Evolutionary conservation across 169 alveolate genomes (phyloP), one percentile per base, ranked within the genome.

Genomic region (Cryptosporidium baileyi): DNA sequence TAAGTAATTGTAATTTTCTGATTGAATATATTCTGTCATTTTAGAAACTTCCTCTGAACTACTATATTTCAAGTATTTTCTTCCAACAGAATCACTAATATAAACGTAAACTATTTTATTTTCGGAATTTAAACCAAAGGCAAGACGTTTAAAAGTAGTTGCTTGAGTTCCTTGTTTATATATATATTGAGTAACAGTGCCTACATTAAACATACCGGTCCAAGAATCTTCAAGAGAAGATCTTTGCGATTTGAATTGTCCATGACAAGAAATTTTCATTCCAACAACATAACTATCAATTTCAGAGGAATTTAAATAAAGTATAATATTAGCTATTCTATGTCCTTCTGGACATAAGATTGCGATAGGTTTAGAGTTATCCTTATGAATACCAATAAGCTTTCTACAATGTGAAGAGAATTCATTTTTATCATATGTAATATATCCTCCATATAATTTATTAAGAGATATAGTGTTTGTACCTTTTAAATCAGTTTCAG

Each of bases 131-230:
- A 74, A 36, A 19, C 85, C 85, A 19, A 74, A 74, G 6, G 51
- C 40, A 4, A 74, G 59, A 54, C 67, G 47, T 28, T 45, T 74
- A 30, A 74, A 74, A 22, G 32, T 59, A 1, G 85, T 74, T n/a
- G 67, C 49, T 1, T 17, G 30, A 19, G 15, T 38, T 36, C 67
- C 65, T 26, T 51, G 67, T 54, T 52, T n/a, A 32, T 40, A 47
- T 13, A 36, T 28, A 3, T 74, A 43, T 9, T 51, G 34, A 1
- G 85, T 54, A 15, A 28, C 54, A 11, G 85, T 54, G 8, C 85
- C 85, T 2, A 74, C 22, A 15, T 54, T 40, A 38, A 74, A 74
- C 67, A 74, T 74, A 1, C 67, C 65, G 0, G 85, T 74, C 85
- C 85, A 74, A 6, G 52, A 36, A 15, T 74, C 85, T n/a, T 74